phyloP scores from a whole-genome alignment of 768 basidiomycete species.

The Mrakia blollopis region DNA sequence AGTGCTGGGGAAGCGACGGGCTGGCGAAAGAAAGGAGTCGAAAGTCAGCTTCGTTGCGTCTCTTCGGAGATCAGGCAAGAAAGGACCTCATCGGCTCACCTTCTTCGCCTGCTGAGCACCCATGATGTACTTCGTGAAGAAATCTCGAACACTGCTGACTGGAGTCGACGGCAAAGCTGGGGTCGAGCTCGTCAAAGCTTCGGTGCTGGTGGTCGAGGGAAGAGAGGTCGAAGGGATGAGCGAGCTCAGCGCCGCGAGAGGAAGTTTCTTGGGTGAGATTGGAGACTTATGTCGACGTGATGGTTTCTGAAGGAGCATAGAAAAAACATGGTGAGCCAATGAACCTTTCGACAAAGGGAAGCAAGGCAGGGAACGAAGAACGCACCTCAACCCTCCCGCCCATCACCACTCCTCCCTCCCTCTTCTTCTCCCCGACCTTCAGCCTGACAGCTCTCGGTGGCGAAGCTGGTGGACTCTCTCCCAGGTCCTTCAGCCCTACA shows the following conservation, averaged over 20 bases:
- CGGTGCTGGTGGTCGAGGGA: not conserved
- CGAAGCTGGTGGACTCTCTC: not conserved
- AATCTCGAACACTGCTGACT: not conserved
- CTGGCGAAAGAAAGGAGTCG: not conserved
- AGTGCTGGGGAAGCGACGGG: not conserved
- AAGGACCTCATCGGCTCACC: not conserved
- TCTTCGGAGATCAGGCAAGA: not conserved
- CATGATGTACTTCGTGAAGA: constrained; percentile 1
- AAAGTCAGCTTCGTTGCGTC: not conserved
- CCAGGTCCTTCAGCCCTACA: not conserved
- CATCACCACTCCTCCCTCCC: not conserved
- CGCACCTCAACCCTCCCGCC: constrained; percentile 1
- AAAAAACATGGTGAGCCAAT: too few species aligned
- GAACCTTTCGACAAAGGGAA: not conserved
- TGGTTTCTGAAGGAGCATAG: not conserved
- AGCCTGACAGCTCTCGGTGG: not conserved
- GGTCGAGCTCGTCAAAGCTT: not conserved
- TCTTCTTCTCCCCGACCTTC: not conserved
- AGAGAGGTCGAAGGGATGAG: not conserved
- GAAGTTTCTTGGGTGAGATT: not conserved
- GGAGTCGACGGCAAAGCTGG: not conserved
- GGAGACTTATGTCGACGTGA: not conserved
- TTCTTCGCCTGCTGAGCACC: not conserved
- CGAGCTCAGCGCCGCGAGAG: not conserved
- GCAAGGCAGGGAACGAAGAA: not conserved